These are phyloP conservation scores for Penicillium sp. DNA, from an alignment of 2,329 filamentous ascomycete species.

Conservation along the genomic window DNA sequence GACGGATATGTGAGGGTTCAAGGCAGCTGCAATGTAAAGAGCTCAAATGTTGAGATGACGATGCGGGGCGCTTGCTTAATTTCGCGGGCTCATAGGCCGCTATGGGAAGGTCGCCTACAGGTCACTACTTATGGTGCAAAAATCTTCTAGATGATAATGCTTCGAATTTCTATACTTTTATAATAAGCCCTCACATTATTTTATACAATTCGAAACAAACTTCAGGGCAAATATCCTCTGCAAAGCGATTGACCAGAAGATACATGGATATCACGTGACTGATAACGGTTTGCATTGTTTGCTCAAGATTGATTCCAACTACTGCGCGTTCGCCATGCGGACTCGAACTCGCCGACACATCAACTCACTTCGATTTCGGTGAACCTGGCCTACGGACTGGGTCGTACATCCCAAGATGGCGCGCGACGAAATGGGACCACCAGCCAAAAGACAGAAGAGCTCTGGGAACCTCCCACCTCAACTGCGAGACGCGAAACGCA, in stretches of 20 bases:
- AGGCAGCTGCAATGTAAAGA: slow-evolving; percentile 12
- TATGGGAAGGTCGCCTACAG: not conserved
- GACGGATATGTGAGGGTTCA: slow-evolving; percentile 12
- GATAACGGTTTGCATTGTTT: slow-evolving; percentile 32
- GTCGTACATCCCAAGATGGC: slow-evolving; percentile 26
- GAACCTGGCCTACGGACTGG: not conserved
- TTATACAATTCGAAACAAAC: not conserved
- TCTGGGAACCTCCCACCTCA: slow-evolving; percentile 33
- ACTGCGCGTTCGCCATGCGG: slow-evolving; percentile 7
- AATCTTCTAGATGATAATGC: not conserved
- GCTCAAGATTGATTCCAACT: slow-evolving; percentile 11
- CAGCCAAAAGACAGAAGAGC: slow-evolving; percentile 41
- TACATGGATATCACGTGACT: slow-evolving; percentile 22
- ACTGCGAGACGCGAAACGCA: slow-evolving; percentile 62
- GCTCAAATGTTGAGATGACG: slow-evolving; percentile 31
- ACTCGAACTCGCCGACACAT: slow-evolving; percentile 1
- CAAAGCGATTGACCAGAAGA: too few relatives aligned
- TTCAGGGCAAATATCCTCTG: too few relatives aligned
- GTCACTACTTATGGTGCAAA: not conserved
- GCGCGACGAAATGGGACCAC: slow-evolving; percentile 34
- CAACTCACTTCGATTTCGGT: not conserved
- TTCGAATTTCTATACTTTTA: not conserved
- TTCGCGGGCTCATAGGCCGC: slow-evolving; percentile 11
- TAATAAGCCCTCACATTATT: not conserved
- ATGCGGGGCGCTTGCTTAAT: slow-evolving; percentile 31